Evolutionary conservation across 129 eudicot genomes (phyloP).

Genomic region (Chrysanthemum seticuspe): DNA sequence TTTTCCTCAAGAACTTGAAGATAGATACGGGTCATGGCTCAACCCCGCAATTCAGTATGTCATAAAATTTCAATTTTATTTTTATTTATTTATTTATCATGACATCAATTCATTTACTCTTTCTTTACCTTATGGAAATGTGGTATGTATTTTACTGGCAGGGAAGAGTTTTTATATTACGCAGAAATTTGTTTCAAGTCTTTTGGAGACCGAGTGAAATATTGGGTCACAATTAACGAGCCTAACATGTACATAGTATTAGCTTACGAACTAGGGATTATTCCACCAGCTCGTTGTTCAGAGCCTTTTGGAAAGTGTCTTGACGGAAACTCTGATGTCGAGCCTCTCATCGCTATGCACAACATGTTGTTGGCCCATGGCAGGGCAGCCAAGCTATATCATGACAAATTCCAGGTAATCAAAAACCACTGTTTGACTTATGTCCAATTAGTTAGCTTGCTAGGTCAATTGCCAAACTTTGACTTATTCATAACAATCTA

Average conservation of each 20-base stretch:
- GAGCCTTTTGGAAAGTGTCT: slow-evolving; percentile 74
- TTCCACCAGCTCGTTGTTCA: slow-evolving; percentile 82
- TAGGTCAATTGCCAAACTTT: too few relatives aligned
- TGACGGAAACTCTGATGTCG: slow-evolving; percentile 68
- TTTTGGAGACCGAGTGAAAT: slow-evolving; percentile 82
- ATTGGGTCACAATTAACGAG: slow-evolving; percentile 78
- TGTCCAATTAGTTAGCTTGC: too few relatives aligned
- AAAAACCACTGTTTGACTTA: background rate
- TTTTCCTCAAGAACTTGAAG: slow-evolving; percentile 77
- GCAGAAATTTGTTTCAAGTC: slow-evolving; percentile 60
- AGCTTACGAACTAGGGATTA: slow-evolving; percentile 41
- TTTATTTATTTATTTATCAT: background rate
- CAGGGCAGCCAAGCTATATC: slow-evolving; percentile 65
- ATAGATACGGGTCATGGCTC: slow-evolving; percentile 76
- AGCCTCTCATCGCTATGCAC: slow-evolving; percentile 70
- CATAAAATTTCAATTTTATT: background rate
- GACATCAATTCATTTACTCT: background rate
- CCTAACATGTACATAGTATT: slow-evolving; percentile 52
- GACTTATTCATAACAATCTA: background rate
- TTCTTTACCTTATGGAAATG: background rate
- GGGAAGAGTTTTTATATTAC: slow-evolving; percentile 72
- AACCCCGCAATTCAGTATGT: slow-evolving; percentile 69
- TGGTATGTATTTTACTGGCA: slow-evolving; percentile 21
- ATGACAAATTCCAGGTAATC: slow-evolving; percentile 56
- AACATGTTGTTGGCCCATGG: slow-evolving; percentile 88